Evolutionary conservation across 257 asterid species (phyloP), one percentile per base, ranked within the genome.

Genomic region (Solanum ossicruentum): DNA sequence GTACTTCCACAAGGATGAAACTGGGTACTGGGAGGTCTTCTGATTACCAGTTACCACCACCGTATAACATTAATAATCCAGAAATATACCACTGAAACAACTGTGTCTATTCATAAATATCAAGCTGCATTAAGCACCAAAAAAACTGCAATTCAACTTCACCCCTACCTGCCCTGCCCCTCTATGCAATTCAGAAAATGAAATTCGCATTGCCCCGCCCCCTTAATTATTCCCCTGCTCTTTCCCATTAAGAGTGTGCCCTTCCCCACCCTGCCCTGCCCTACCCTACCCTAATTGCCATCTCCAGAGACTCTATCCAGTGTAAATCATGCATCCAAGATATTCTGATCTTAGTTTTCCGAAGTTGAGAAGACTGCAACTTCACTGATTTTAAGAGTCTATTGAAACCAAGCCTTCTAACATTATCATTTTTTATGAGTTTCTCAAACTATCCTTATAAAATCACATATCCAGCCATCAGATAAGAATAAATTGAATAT

Each of bases 21-120:
- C 32, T 86, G 89, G 90, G 39, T 84, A 20, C 73, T 86, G 0
- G 89, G 87, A 13, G 87, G 87, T 12, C 83, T 41, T 43, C 6
- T 36, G 41, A 36, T 36, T 36, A 36, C 57, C 81, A 45, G 56
- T 85, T 43, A 66, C 86, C 2, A 56, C 65, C 52, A 82, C 71
- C n/a, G 47, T 43, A 41, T 43, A 43, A 43, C 47, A 43, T 43
- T 43, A 43, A 43, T 43, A 43, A 43, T 43, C 10, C 47, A 43
- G 47, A 43, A 43, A 43, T 43, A 43, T 8, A 43, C 9, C 47
- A 43, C 9, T 43, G 47, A 43, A 43, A 43, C 47, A 43, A 43
- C 47, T 43, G 47, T 41, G 47, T 43, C 47, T 43, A 43, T 43
- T 8, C 9, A 43, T 43, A 1, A 43, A 43, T 43, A 8, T 43